Evolutionary conservation across 306 rosid species (phyloP), one percentile per base, ranked within the genome.

Genomic region (Castanea mollissima): DNA sequence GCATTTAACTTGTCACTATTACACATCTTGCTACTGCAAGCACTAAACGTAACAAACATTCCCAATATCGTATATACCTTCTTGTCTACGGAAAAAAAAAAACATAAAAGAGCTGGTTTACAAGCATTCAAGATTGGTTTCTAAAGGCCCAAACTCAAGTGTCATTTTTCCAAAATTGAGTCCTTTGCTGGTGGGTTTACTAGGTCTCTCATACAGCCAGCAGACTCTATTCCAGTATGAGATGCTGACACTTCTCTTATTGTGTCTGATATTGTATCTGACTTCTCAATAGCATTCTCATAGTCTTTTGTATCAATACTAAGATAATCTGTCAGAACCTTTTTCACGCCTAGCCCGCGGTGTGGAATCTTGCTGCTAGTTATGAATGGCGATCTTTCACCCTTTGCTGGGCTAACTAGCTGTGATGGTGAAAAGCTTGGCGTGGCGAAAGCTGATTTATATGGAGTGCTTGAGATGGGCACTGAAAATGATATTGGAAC

Each of bases 241-340:
- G 78, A 78, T 38, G 81, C 73, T 64, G 81, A 51, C 68, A 65
- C 82, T 67, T 84, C 89, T 78, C 65, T 78, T 58, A 58, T 49
- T 18, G 74, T 19, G 80, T 78, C 83, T 57, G 89, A 38, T 62
- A 55, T 74, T 19, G 81, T 56, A 59, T 76, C 88, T 8, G 62
- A 58, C 62, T 79, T 83, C 86, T 79, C 91, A 67, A 4, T 57
- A 41, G 90, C 64, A 71, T 74, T 82, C 8, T 58, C 58, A 55
- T 31, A 75, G 55, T 41, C 84, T 55, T 87, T 87, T 1, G 85
- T 19, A 76, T 92, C 96, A 27, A 90, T 86, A 74, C 81, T 87
- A 5, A 96, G 94, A 88, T 82, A 91, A 84, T 93, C 97, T 0
- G 98, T 96, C 86, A 96, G 79, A 19, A 88, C 85, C 76, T 92